These are phyloP conservation scores for Boletus reticuloceps DNA, from an alignment of 768 basidiomycete genomes.

Conservation along the genomic window DNA sequence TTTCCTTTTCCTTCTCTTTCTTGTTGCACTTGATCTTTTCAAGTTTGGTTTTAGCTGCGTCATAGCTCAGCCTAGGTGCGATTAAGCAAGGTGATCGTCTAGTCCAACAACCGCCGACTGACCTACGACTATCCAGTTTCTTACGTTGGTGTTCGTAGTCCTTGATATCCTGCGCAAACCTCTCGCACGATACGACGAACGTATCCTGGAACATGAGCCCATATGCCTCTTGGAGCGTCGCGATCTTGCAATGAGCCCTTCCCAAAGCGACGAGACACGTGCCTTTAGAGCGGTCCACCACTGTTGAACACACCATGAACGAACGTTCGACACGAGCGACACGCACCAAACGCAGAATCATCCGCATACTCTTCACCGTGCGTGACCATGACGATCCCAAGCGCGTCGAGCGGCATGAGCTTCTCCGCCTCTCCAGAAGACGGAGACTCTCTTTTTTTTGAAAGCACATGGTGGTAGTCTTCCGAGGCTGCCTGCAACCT, in stretches of 20 bases:
- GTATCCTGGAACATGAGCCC: conserved; percentile 71
- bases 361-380: conserved; percentile 82
- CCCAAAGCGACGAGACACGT: conserved; percentile 73
- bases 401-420: conserved; percentile 68
- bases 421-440: conserved; percentile 64
- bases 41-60: conserved; percentile 68
- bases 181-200: conserved; percentile 65
- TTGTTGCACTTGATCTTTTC: conserved; percentile 69
- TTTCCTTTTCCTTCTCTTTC: conserved; percentile 79
- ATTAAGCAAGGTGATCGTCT: background rate
- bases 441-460: conserved; percentile 72
- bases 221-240: conserved; percentile 81
- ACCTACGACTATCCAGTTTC: conserved; percentile 87
- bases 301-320: background rate
- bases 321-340: conserved; percentile 2
- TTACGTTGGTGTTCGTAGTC: conserved; percentile 80
- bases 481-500: conserved; percentile 75
- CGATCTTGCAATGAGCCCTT: conserved; percentile 81
- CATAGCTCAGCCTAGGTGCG: conserved; percentile 61
- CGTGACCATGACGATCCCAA: conserved; percentile 84
- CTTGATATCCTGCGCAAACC: conserved; percentile 70
- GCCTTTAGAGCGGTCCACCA: conserved; percentile 40
- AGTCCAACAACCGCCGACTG: conserved; percentile 11
- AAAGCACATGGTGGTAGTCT: conserved; percentile 65
- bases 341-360: conserved; percentile 68